Base-by-base conservation (phyloP, 768 basidiomycete species). In the Boletus reticuloceps region DNA sequence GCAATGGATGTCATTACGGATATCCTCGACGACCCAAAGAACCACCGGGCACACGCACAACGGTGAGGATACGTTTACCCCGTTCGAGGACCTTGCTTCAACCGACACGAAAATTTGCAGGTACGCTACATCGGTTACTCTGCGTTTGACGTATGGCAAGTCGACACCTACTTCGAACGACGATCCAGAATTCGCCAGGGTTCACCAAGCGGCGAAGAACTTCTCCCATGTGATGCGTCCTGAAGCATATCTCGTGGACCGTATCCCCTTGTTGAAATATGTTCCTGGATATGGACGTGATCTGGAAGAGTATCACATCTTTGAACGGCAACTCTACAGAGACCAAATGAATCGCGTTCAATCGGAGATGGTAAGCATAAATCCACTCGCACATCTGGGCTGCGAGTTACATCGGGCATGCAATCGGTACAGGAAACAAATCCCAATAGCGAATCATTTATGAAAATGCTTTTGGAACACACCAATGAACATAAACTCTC, bases 261-360 rank as follows among this genome's bases (percentile, higher is more conserved):
- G 58, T 1, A 56, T 71, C 25, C 74, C 76, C 0, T 53, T 65
- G 38, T 59, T 75, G 25, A 64, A 60, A 37, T 80, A 80, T 60
- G 58, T 88, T 20, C 85, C 87, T 5, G 80, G 82, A 17, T 85
- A 84, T 59, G 73, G 82, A 4, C 71, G 74, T 6, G 77, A 79
- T 48, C 68, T 88, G 13, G 74, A 75, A 43, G 69, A 75, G 1
- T 81, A 77, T 12, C 85, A 87, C 59, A 51, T 64, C 0, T 78
- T 79, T 48, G 83, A 85, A 58, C 62, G 81, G 0, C 55, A 52
- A 0, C 64, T 85, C 5, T 85, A 81, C 68, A 79, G 73, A 47
- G 71, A 72, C 0, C 81, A 82, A 43, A 67, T 85, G 5, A 60
- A 67, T 10, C 71, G 72, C 16, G 80, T 84, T 5, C 72, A 72